Percentiles rank a stretch among this genome's conserved stretches.
These are phyloP conservation scores for Camellia oleifera DNA, from an alignment of 179 eudicot species.

Conservation along the genomic window DNA sequence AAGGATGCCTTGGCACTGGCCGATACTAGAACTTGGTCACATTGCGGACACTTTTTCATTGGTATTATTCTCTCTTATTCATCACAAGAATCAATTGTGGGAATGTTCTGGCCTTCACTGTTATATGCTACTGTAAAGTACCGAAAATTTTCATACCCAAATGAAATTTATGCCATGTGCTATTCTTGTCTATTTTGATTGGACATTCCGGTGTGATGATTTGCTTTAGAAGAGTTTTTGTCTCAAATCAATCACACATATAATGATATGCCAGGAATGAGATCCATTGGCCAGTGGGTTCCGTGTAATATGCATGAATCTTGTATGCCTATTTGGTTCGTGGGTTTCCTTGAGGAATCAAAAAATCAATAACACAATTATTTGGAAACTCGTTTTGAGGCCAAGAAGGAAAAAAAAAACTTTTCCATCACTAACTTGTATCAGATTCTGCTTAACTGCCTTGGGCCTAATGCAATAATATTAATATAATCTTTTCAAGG, in stretches of 20 bases:
- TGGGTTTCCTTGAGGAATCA: neutral
- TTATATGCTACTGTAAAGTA: too few relatives aligned
- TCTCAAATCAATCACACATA: too few relatives aligned
- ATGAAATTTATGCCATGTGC: too few relatives aligned
- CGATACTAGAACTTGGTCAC: neutral
- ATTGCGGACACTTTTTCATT: neutral
- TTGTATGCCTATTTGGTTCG: neutral
- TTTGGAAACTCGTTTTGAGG: neutral
- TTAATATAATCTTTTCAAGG: neutral
- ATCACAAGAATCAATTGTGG: too few relatives aligned
- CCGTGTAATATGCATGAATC: neutral
- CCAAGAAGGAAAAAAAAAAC: neutral
- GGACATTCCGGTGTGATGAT: neutral
- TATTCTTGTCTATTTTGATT: too few relatives aligned
- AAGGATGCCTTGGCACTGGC: neutral
- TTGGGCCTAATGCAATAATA: neutral
- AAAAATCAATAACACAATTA: neutral
- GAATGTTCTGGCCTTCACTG: too few relatives aligned
- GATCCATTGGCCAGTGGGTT: neutral
- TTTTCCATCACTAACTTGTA: neutral
- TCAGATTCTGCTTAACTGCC: neutral
- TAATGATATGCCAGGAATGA: neutral
- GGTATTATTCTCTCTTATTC: too few relatives aligned
- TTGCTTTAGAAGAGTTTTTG: neutral
- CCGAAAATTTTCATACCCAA: too few relatives aligned